Evolutionary conservation across 2,329 filamentous ascomycete genomes (phyloP).

Genomic region (Colletotrichum limetticola): DNA sequence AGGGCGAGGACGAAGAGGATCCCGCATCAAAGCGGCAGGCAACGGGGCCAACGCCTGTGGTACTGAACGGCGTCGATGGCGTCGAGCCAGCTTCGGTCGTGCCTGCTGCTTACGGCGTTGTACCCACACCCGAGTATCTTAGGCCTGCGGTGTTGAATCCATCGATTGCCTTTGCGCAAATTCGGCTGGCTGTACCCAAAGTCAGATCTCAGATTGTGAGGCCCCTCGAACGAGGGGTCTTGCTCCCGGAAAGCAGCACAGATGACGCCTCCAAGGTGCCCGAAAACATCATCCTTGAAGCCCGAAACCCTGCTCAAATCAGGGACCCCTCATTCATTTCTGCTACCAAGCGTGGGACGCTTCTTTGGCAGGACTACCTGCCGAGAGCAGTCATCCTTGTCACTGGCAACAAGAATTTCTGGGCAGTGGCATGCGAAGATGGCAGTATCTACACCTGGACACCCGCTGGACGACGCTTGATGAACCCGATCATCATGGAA

Average conservation of each 20-base stretch:
- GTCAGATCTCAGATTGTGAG: constrained; percentile 85
- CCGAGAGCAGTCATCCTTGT: constrained; percentile 88
- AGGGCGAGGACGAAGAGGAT: constrained; percentile 80
- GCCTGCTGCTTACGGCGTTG: constrained; percentile 67
- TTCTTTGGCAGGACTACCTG: constrained; percentile 94
- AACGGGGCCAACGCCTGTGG: constrained; percentile 77
- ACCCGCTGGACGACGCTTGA: constrained; percentile 84
- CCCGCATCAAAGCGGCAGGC: constrained; percentile 62
- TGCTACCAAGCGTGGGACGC: constrained; percentile 81
- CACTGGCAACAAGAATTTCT: constrained; percentile 90
- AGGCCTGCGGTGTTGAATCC: constrained; percentile 89
- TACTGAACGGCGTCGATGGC: constrained; percentile 81
- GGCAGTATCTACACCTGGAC: constrained; percentile 92
- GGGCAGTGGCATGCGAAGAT: constrained; percentile 93
- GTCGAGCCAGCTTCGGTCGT: constrained; percentile 79
- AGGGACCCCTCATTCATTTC: constrained; percentile 87
- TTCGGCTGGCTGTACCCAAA: constrained; percentile 88
- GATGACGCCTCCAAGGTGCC: constrained; percentile 72
- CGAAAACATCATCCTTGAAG: constrained; percentile 85
- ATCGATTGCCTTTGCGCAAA: constrained; percentile 81
- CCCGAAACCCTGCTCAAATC: constrained; percentile 80
- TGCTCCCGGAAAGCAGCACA: constrained; percentile 61
- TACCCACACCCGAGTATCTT: constrained; percentile 83
- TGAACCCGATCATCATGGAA: constrained; percentile 88
- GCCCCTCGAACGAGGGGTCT: constrained; percentile 76